phyloP scores from a whole-genome alignment of 495 filamentous ascomycete species.

The Neurospora sp. region DNA sequence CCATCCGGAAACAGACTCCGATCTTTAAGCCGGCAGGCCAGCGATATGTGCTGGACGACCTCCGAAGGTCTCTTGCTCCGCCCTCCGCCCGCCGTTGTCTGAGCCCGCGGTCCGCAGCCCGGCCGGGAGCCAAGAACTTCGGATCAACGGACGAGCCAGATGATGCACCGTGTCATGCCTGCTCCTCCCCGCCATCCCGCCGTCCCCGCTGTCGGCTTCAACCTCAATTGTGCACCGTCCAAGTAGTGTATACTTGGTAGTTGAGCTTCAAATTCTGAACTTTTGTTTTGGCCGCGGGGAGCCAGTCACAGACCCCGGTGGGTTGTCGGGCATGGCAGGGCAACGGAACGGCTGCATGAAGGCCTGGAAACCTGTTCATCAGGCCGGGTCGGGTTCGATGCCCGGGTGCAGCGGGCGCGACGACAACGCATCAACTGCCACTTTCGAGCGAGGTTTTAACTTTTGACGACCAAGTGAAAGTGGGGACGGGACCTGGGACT shows the following conservation, averaged over 20 bases:
- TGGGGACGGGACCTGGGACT: neutral
- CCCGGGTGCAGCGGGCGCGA: neutral
- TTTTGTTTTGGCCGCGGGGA: neutral
- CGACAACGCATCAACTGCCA: neutral
- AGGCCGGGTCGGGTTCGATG: neutral
- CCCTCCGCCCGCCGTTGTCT: neutral
- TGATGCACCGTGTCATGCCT: neutral
- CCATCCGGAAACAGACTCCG: neutral
- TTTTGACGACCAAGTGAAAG: neutral
- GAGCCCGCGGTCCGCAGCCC: neutral
- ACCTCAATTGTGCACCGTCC: neutral
- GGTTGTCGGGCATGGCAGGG: neutral
- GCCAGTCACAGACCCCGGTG: neutral
- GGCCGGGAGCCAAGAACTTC: neutral
- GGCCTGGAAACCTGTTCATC: neutral
- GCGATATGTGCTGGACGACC: neutral
- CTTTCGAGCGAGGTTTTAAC: neutral
- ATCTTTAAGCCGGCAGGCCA: neutral
- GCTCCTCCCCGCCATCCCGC: neutral
- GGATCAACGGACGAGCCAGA: neutral
- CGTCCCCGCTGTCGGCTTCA: neutral
- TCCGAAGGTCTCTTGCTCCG: neutral
- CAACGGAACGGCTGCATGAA: neutral
- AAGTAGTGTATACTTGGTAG: neutral
- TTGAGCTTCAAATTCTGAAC: neutral